Percentiles rank a stretch among this genome's conserved stretches.
These are phyloP conservation scores for Arabis hirsuta DNA, from an alignment of 345 rosid genomes.

Conservation along the genomic window DNA sequence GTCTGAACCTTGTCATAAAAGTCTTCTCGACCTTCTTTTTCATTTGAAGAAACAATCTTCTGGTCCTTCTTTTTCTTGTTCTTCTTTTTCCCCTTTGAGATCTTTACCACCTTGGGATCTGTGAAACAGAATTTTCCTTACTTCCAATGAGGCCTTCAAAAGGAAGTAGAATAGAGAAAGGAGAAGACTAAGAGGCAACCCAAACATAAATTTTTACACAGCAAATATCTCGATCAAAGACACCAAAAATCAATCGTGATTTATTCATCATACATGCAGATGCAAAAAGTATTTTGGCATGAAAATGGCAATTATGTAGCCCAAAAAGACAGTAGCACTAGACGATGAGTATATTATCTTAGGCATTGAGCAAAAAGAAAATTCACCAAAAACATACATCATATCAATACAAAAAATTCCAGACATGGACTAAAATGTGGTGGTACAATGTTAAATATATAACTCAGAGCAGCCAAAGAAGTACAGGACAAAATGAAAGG, in stretches of 20 bases:
- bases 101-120: constrained; percentile 69
- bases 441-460: background rate
- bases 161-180: constrained; percentile 45
- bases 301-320: constrained; percentile 6
- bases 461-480: constrained; percentile 23
- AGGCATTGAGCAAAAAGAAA: constrained; percentile 2
- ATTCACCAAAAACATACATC: background rate
- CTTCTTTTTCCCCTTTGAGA: constrained; percentile 69
- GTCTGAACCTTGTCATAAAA: constrained; percentile 52
- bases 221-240: constrained; percentile 36
- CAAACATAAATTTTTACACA: constrained; percentile 31
- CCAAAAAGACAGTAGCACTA: constrained; percentile 19
- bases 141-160: constrained; percentile 48
- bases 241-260: constrained; percentile 5
- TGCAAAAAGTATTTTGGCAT: constrained; percentile 18
- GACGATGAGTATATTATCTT: constrained; percentile 4
- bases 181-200: constrained; percentile 48
- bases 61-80: constrained; percentile 65
- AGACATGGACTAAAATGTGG: constrained; percentile 5
- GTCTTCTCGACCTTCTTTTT: constrained; percentile 60
- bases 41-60: constrained; percentile 50
- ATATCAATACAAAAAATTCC: background rate
- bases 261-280: constrained; percentile 6
- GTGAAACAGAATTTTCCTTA: constrained; percentile 47
- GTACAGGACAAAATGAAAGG: background rate